Percentiles rank a stretch among this genome's conserved stretches.
Evolutionary conservation across 2,329 filamentous ascomycete genomes (phyloP).

Genomic region (Ophiostoma sp.): DNA sequence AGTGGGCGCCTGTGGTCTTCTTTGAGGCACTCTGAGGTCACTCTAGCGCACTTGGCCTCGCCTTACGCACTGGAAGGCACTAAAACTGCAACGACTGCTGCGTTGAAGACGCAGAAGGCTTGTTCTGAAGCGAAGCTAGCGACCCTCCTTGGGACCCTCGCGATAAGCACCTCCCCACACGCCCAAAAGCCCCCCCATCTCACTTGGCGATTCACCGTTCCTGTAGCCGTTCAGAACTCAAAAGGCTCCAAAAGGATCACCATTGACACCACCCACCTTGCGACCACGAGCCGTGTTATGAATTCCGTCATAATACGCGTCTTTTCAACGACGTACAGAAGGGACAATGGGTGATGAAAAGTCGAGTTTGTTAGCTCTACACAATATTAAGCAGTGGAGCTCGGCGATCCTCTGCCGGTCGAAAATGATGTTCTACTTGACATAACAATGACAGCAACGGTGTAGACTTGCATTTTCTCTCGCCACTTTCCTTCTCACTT

Average conservation of each 20-base stretch:
- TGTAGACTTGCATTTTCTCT: too few relatives aligned
- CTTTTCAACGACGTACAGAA: not conserved
- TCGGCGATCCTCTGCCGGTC: not conserved
- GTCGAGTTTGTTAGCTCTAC: too few relatives aligned
- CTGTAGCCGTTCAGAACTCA: not conserved
- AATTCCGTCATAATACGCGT: not conserved
- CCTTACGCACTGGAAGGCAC: not conserved
- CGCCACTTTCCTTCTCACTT: too few relatives aligned
- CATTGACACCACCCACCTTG: not conserved
- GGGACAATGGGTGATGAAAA: not conserved
- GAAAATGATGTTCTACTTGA: not conserved
- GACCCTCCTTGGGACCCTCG: not conserved
- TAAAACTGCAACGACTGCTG: not conserved
- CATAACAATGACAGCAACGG: not conserved
- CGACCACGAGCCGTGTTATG: constrained; percentile 17
- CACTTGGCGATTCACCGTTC: not conserved
- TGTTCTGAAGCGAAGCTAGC: not conserved
- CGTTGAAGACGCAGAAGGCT: not conserved
- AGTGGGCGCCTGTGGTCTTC: not conserved
- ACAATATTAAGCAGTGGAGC: too few relatives aligned
- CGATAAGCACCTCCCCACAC: not conserved
- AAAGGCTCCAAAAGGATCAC: not conserved
- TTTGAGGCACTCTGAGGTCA: not conserved
- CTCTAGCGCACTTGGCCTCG: not conserved
- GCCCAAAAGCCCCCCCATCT: not conserved